These are phyloP conservation scores for Lodderomyces pseudojiufengensis DNA, from an alignment of 1,139 yeast genomes.

Conservation along the genomic window DNA sequence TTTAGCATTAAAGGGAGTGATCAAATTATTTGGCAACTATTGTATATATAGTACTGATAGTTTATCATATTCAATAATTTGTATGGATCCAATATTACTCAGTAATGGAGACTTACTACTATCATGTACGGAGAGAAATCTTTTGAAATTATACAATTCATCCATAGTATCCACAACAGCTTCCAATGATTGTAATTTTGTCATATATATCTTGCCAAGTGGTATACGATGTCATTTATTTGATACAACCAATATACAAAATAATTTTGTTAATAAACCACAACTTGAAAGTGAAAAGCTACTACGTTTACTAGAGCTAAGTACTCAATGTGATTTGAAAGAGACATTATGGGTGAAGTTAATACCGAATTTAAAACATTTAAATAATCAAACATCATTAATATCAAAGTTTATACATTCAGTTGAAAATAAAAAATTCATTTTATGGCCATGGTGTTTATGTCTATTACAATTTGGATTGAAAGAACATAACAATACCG, in stretches of 20 bases:
- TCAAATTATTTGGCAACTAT: constrained; percentile 56
- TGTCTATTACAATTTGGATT: constrained; percentile 56
- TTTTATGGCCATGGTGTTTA: constrained; percentile 69
- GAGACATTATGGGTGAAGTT: constrained; percentile 55
- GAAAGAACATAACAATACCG: constrained; percentile 12
- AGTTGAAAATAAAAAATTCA: constrained; percentile 52
- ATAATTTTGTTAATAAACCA: constrained; percentile 12
- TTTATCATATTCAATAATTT: constrained; percentile 26
- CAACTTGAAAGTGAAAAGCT: constrained; percentile 41
- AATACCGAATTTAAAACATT: constrained; percentile 62
- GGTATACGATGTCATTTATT: constrained; percentile 66
- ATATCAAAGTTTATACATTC: constrained; percentile 52
- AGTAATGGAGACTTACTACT: constrained; percentile 50
- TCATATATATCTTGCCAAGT: constrained; percentile 67
- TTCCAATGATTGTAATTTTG: constrained; percentile 28
- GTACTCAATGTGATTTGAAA: constrained; percentile 49
- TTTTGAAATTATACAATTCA: constrained; percentile 33
- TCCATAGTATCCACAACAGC: constrained; percentile 10
- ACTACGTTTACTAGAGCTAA: constrained; percentile 43
- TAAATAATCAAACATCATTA: constrained; percentile 65
- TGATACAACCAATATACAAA: constrained; percentile 22
- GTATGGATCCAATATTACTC: constrained; percentile 54
- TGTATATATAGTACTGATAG: constrained; percentile 24
- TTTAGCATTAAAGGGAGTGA: constrained; percentile 35
- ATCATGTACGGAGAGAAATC: constrained; percentile 22